phyloP scores from a whole-genome alignment of 148 eudicot species.

The Spergularia bocconei region DNA sequence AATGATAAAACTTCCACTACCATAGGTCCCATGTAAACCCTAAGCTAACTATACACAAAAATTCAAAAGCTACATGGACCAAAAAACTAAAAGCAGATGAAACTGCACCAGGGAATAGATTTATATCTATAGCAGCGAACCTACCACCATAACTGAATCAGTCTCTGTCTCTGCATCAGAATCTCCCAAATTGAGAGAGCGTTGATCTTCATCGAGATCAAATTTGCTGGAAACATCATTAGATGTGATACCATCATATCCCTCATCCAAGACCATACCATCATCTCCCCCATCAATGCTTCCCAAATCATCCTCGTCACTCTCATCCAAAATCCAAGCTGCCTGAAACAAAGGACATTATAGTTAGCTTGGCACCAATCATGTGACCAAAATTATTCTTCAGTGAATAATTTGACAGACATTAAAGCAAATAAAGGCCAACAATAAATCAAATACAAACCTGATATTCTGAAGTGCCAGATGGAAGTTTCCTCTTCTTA shows the following conservation, averaged over 20 bases:
- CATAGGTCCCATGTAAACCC: neutral
- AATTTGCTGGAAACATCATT: conserved; percentile 32
- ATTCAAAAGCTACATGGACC: neutral
- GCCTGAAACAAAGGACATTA: conserved; percentile 49
- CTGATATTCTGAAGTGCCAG: conserved; percentile 95
- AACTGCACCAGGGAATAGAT: neutral
- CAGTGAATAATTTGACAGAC: no score
- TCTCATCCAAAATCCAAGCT: conserved; percentile 88
- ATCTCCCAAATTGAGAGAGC: conserved; percentile 57
- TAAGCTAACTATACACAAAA: neutral
- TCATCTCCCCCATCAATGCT: conserved; percentile 53
- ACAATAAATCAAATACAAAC: conserved; percentile 30
- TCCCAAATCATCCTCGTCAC: conserved; percentile 58
- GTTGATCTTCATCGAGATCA: conserved; percentile 73
- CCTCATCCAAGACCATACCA: conserved; percentile 79
- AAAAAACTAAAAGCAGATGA: neutral
- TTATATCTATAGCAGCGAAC: conserved; percentile 23
- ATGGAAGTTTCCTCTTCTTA: conserved; percentile 61
- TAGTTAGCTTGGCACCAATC: neutral
- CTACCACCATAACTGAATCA: conserved; percentile 84
- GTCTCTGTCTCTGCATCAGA: conserved; percentile 76
- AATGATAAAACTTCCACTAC: neutral
- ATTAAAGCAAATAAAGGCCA: neutral
- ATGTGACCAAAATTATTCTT: neutral
- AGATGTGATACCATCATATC: conserved; percentile 31